Percentiles rank a stretch among this genome's conserved stretches.
phyloP scores from a whole-genome alignment of 176 grass and related monocot genomes.

The Eremochloa ophiuroides region DNA sequence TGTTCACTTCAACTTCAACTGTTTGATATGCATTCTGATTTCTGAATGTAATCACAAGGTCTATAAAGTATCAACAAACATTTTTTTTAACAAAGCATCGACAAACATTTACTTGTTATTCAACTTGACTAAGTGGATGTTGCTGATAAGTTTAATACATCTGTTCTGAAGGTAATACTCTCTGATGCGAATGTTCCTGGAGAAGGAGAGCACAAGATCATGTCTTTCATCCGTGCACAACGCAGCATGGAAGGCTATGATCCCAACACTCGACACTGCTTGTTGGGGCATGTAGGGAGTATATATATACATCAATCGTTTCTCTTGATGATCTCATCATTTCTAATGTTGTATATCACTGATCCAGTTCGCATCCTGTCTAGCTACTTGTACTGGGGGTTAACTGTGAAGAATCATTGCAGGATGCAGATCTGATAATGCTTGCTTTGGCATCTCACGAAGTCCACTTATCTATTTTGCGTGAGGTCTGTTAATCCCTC shows the following conservation, averaged over 20 bases:
- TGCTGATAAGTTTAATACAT: background rate
- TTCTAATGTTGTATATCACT: background rate
- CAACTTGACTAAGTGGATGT: background rate
- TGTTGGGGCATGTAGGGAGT: conserved; percentile 62
- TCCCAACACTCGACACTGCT: conserved; percentile 74
- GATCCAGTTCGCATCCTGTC: background rate
- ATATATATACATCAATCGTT: background rate
- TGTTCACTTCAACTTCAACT: background rate
- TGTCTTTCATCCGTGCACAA: conserved; percentile 63
- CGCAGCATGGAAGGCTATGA: conserved; percentile 53
- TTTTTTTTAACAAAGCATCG: too few species aligned
- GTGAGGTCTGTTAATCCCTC: conserved; percentile 45
- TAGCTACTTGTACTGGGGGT: background rate
- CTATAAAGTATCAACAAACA: background rate
- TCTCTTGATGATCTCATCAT: background rate
- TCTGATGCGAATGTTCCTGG: conserved; percentile 81
- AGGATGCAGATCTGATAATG: conserved; percentile 93
- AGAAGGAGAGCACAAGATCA: conserved; percentile 96
- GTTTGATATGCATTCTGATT: background rate
- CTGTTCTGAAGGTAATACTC: conserved; percentile 54
- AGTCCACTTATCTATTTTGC: conserved; percentile 73
- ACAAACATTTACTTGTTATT: background rate
- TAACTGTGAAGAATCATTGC: conserved; percentile 5
- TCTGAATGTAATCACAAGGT: background rate
- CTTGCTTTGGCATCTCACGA: conserved; percentile 88